These are phyloP conservation scores for Claviceps sorghi DNA, from an alignment of 2,329 filamentous ascomycete genomes.

Conservation along the genomic window DNA sequence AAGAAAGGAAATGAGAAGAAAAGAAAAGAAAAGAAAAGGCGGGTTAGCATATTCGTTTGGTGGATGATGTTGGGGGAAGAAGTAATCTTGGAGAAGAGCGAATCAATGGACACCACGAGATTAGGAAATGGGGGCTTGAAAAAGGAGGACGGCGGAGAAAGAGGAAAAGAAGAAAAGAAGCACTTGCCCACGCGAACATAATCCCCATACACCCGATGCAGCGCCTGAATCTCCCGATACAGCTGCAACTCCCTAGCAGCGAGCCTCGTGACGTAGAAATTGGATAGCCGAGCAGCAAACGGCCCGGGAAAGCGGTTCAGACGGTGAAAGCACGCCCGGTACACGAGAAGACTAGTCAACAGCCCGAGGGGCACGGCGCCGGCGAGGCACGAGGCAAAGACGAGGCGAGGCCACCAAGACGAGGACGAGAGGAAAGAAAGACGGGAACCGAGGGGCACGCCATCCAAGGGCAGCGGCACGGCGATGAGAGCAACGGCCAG, in stretches of 20 bases:
- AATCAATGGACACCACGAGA: not conserved
- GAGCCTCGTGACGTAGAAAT: conserved; percentile 11
- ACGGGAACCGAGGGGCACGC: not conserved
- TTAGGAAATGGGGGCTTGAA: not conserved
- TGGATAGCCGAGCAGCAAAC: conserved; percentile 13
- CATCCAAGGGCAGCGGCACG: not conserved
- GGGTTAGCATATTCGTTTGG: too few relatives aligned
- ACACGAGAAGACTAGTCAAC: conserved; percentile 9
- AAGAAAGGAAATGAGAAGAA: not conserved
- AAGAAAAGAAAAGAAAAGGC: not conserved
- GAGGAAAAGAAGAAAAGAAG: not conserved
- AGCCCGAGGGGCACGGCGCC: not conserved
- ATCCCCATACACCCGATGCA: conserved; percentile 16
- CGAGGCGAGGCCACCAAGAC: not conserved
- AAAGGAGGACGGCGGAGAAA: not conserved
- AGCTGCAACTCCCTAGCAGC: conserved; percentile 11
- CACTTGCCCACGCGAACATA: conserved; percentile 15
- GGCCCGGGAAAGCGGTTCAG: conserved; percentile 16
- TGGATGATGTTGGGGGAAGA: too few relatives aligned
- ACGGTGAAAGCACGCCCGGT: conserved; percentile 13
- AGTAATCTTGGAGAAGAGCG: not conserved
- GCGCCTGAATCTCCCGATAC: conserved; percentile 13
- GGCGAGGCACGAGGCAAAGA: not conserved
- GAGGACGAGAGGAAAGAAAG: not conserved
- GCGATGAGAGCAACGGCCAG: not conserved